Conservation (phyloP, 164 flowering plant genomes). For the Warburgia ugandensis region DNA sequence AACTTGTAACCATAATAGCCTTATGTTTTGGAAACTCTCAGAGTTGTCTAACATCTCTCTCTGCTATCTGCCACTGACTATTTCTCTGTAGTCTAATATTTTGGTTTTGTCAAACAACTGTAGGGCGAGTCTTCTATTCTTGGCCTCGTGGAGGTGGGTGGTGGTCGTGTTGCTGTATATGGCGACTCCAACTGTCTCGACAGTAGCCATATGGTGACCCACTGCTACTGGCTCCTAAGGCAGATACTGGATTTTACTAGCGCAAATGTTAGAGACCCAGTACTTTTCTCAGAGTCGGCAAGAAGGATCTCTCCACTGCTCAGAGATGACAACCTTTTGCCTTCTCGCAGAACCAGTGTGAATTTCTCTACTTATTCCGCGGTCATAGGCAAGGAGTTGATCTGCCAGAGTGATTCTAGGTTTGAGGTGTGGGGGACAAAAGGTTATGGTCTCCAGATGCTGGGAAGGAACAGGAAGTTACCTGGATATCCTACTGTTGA, state of each 20-base stretch:
- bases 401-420: slow-evolving; percentile 72
- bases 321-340: slow-evolving; percentile 52
- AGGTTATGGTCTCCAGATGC: slow-evolving; percentile 60
- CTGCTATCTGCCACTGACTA: too few species aligned
- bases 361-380: slow-evolving; percentile 84
- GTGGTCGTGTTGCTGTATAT: slow-evolving; percentile 82
- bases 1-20: too few species aligned
- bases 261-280: slow-evolving; percentile 54
- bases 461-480: slow-evolving; percentile 62
- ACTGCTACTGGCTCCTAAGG: slow-evolving; percentile 85
- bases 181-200: slow-evolving; percentile 99
- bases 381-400: slow-evolving; percentile 67
- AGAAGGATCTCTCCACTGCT: slow-evolving; percentile 41
- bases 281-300: slow-evolving; percentile 64
- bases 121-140: slow-evolving; percentile 88
- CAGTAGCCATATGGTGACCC: slow-evolving; percentile 98
- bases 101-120: slow-evolving; percentile 12
- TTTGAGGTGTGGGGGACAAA: slow-evolving; percentile 93
- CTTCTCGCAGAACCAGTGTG: slow-evolving; percentile 88
- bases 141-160: slow-evolving; percentile 71
- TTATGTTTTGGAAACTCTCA: too few species aligned
- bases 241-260: slow-evolving; percentile 80
- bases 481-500: slow-evolving; percentile 67
- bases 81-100: too few species aligned
- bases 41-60: too few species aligned